Conservation (phyloP, 805 yeast species). For the Ogataea populi-albae region DNA sequence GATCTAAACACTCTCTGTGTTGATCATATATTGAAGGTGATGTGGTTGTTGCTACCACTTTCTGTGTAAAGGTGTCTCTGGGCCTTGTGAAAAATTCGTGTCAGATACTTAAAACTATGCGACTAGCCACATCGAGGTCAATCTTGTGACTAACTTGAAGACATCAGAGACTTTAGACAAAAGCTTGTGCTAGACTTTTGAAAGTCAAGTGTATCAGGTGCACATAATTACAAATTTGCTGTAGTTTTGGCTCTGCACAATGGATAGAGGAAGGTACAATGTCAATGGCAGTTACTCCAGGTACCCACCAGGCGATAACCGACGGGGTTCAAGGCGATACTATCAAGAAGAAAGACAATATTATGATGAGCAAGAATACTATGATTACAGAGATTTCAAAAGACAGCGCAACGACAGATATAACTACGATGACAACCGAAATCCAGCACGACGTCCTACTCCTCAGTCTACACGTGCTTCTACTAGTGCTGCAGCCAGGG, state of each 20-base stretch:
- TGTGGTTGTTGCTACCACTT: no score
- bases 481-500: no score
- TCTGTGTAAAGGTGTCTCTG: no score
- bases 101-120: no score
- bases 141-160: no score
- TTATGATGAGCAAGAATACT: slow-evolving; percentile 8
- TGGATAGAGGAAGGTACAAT: slow-evolving; percentile 13
- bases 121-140: no score
- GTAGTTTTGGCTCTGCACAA: slow-evolving; percentile 2
- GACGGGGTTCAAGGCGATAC: slow-evolving; percentile 10
- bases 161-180: no score
- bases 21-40: no score
- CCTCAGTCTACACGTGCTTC: no score
- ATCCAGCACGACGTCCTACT: not conserved
- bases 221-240: not conserved
- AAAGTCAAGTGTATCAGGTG: not conserved
- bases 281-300: slow-evolving; percentile 5
- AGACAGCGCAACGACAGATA: slow-evolving; percentile 10
- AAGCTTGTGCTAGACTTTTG: not conserved
- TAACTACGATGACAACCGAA: slow-evolving; percentile 2
- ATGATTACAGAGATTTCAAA: slow-evolving; percentile 11
- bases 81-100: no score
- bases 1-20: no score
- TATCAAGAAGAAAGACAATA: slow-evolving; percentile 11
- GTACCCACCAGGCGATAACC: slow-evolving; percentile 2